Conservation (phyloP, 768 basidiomycete genomes). For the Polyporus arcularius region DNA sequence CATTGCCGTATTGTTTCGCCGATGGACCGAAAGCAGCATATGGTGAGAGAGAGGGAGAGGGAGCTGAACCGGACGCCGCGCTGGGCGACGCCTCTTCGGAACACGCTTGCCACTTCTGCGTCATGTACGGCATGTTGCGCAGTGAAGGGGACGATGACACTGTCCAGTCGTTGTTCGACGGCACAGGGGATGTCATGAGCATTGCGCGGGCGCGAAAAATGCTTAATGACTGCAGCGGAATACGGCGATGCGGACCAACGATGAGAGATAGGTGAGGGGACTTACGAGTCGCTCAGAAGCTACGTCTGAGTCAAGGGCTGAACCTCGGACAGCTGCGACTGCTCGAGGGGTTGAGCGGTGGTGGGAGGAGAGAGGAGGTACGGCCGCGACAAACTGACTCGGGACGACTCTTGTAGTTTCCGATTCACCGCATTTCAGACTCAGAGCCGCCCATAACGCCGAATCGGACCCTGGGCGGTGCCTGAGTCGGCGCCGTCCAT, state of each 20-base stretch:
- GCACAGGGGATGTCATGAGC: slow-evolving; percentile 9
- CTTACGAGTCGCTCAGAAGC: slow-evolving; percentile 14
- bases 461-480: slow-evolving; percentile 14
- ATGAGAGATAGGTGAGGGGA: slow-evolving; percentile 6
- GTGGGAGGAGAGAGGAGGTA: slow-evolving; percentile 22
- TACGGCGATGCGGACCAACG: slow-evolving; percentile 19
- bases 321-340: slow-evolving; percentile 22
- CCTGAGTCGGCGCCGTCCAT: slow-evolving; percentile 16
- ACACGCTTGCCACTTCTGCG: slow-evolving; percentile 20
- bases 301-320: slow-evolving; percentile 13
- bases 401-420: slow-evolving; percentile 20
- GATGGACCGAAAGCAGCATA: slow-evolving; percentile 11
- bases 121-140: slow-evolving; percentile 19
- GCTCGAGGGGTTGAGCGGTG: slow-evolving; percentile 19
- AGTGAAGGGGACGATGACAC: slow-evolving; percentile 13
- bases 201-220: slow-evolving; percentile 15
- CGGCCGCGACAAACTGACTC: slow-evolving; percentile 27
- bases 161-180: slow-evolving; percentile 16
- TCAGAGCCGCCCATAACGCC: slow-evolving; percentile 29
- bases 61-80: slow-evolving; percentile 4
- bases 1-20: slow-evolving; percentile 25
- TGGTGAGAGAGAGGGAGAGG: slow-evolving; percentile 15
- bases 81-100: slow-evolving; percentile 2
- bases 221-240: slow-evolving; percentile 23
- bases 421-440: slow-evolving; percentile 29